Base-by-base conservation (phyloP, 495 filamentous ascomycete genomes). In the Aspergillus steynii region DNA sequence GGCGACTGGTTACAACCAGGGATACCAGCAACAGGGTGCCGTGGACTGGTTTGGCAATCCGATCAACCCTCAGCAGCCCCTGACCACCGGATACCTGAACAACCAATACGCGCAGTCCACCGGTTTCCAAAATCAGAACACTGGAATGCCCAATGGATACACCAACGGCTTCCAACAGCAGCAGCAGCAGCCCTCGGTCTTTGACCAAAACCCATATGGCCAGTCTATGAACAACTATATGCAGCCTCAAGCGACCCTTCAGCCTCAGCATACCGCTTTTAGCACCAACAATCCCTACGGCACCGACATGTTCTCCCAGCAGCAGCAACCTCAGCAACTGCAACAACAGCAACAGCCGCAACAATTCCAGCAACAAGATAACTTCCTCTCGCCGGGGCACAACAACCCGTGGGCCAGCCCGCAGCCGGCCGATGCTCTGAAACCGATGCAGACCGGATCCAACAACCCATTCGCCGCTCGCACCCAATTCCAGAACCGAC, bases 11-110 rank as follows among this genome's bases (percentile, higher is more conserved):
- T 92, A 89, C 78, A 97, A 97, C 73, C 93, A 96, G 75, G 92
- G 94, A 47, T 99, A 98, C 69, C 92, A 97, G 76, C 96, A 99
- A 74, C 93, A 96, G 67, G 85, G 86, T 58, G 90, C 91, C 8
- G 96, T 99, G 29, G 96, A 99, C 73, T 97, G 93, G 86, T 93
- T 92, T 61, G 96, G 94, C 29, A 99, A 99, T 75, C 92, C 91
- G 15, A 87, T 97, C 61, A 83, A 85, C 66, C 81, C 85, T 65
- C 88, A 91, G 68, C 83, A 87, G 53, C 89, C 93, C 55, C 85
- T 87, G 65, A 91, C 79, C 42, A 90, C 96, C 7, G 96, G 93
- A 25, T 97, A 87, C 71, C 77, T 97, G 64, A 89, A 89, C 75
- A 92, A 89, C 70, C 86, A 91, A 50, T 97, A 96, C 69, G 88